phyloP scores from a whole-genome alignment of 2,329 filamentous ascomycete genomes.

The Ophiostoma sp. region DNA sequence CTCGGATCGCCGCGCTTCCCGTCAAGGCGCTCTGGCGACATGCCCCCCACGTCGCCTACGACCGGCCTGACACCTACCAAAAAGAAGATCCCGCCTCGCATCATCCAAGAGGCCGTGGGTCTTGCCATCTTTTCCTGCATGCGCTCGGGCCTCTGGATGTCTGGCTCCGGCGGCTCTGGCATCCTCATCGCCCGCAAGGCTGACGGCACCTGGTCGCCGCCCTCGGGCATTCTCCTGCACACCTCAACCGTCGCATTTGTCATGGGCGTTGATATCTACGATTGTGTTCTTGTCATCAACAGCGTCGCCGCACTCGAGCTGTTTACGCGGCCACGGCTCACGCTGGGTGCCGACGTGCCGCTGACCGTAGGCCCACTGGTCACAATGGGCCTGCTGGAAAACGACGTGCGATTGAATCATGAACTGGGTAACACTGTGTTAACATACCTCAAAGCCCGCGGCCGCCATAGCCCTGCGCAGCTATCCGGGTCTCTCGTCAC shows the following conservation, averaged over 20 bases:
- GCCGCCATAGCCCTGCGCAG: constrained; percentile 56
- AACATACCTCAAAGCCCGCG: constrained; percentile 60
- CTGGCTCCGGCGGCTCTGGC: constrained; percentile 86
- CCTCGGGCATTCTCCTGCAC: constrained; percentile 86
- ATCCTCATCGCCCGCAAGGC: constrained; percentile 80
- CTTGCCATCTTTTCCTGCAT: constrained; percentile 94
- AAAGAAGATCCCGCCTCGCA: constrained; percentile 82
- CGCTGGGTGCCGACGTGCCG: constrained; percentile 48
- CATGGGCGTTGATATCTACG: constrained; percentile 91
- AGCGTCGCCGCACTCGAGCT: constrained; percentile 79
- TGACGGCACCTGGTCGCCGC: constrained; percentile 69
- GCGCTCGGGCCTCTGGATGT: constrained; percentile 89
- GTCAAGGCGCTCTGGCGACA: constrained; percentile 20
- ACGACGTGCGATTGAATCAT: constrained; percentile 47
- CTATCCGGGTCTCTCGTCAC: constrained; percentile 58
- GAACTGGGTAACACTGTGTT: constrained; percentile 57
- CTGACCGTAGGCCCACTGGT: constrained; percentile 57
- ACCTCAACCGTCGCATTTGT: constrained; percentile 87
- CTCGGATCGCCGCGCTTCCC: constrained; percentile 26
- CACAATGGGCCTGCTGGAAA: constrained; percentile 52
- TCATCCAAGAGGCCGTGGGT: constrained; percentile 86
- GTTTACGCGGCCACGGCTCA: constrained; percentile 77
- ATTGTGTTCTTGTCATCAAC: constrained; percentile 92
- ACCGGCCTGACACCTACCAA: constrained; percentile 52
- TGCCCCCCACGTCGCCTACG: constrained; percentile 26